Base-by-base conservation (phyloP, 352 stramenopile species). In the Plasmopara halstedii region DNA sequence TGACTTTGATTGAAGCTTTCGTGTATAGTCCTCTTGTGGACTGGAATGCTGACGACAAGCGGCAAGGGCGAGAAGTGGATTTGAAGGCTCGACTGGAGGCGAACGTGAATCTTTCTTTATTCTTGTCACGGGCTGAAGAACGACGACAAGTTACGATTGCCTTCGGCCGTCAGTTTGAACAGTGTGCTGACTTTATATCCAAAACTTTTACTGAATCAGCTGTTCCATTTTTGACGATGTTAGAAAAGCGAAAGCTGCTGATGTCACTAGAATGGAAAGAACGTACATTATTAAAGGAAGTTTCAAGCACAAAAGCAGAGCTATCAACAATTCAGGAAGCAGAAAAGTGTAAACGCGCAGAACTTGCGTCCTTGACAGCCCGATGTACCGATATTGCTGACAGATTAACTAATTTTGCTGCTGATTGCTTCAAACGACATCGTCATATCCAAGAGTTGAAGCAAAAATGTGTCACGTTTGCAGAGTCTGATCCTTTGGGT, bases 91-190 rank as follows among this genome's bases (percentile, higher is more conserved):
- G 82, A 0, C 58, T 94, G 19, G 82, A 91, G 45, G 75, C 83
- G 33, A 88, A 89, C 26, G 80, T 94, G 35, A 89, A 91, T 15
- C 55, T 94, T 10, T 90, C 82, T n/a, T 48, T 94, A 22, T 94
- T 94, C 29, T 54, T 88, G 18, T 91, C 79, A 8, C 63, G 82
- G 3, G 77, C 79, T 6, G 70, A 90, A 64, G 82, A 94, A 50
- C 74, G 79, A 13, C 61, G 70, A 11, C 70, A 85, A 41, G 73
- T 85, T 36, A 82, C 73, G 0, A 70, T 64, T 10, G 43, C 21
- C 1, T 88, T 85, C 55, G 62, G 65, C 6, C 49, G 55, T 10
- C 41, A 67, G 18, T 70, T 82, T 18, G 72, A 62, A 4, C 23
- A 47, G 3, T 44, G 48, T 5, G 38, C 61, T 14, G 43, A 62